A percentile compares a stretch with the other conserved stretches of the same genome.
Evolutionary conservation across 805 yeast genomes (phyloP).

Genomic region (Sungouiella blattae): DNA sequence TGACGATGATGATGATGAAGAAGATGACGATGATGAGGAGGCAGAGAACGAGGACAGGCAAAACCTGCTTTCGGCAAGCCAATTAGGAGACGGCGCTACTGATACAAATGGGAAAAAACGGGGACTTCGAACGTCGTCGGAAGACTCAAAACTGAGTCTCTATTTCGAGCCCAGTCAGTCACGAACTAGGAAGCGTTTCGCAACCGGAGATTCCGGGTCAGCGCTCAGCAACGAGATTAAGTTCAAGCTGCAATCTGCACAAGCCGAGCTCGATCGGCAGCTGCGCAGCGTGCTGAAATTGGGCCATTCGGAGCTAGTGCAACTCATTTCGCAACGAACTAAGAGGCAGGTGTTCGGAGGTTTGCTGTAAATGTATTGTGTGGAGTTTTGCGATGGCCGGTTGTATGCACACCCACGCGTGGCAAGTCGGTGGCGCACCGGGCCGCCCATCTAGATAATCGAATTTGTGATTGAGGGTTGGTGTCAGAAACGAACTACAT

Average conservation of each 20-base stretch:
- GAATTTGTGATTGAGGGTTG: neutral
- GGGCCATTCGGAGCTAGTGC: slow-evolving; percentile 13
- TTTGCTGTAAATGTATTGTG: no score
- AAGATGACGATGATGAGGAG: slow-evolving; percentile 22
- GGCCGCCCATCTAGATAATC: no score
- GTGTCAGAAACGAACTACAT: neutral
- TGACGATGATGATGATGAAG: slow-evolving; percentile 19
- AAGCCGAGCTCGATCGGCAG: slow-evolving; percentile 9
- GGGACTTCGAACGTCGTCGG: slow-evolving; percentile 2
- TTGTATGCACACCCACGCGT: no score
- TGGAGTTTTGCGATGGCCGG: no score
- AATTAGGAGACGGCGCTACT: no score
- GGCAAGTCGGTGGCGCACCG: no score
- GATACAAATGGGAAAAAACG: slow-evolving; percentile 9
- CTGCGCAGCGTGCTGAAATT: slow-evolving; percentile 6
- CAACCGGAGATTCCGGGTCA: slow-evolving; percentile 5
- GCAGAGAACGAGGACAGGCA: slow-evolving; percentile 11
- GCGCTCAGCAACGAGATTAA: slow-evolving; percentile 9
- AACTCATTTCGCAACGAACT: slow-evolving; percentile 6
- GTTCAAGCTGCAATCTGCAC: slow-evolving; percentile 11
- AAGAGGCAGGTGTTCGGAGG: slow-evolving; percentile 12
- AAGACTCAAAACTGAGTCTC: slow-evolving; percentile 3
- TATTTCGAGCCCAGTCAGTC: slow-evolving; percentile 5
- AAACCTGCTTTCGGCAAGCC: no score
- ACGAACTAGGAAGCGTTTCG: slow-evolving; percentile 11